These are phyloP conservation scores for Cylindricascospora bacillispora DNA, from an alignment of 1,139 yeast species.

Conservation along the genomic window DNA sequence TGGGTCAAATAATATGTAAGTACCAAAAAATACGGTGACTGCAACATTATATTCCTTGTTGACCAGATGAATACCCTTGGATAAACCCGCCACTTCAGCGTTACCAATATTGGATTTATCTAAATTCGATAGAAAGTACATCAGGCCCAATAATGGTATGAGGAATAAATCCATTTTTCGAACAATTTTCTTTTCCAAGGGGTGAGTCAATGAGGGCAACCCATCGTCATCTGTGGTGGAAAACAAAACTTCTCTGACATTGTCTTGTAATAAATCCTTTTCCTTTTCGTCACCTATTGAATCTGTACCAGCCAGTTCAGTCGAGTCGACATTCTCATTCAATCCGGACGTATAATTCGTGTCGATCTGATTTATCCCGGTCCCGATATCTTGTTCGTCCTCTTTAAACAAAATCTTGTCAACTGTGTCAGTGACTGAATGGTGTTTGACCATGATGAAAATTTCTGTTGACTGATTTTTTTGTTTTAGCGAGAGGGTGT, in stretches of 20 bases:
- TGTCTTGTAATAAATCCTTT: no score
- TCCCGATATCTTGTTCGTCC: no score
- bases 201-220: constrained; percentile 19
- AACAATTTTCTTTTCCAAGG: constrained; percentile 31
- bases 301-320: no score
- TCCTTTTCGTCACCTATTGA: no score
- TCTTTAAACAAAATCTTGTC: no score
- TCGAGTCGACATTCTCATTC: no score
- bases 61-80: constrained; percentile 35
- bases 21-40: constrained; percentile 43
- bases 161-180: constrained; percentile 39
- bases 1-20: constrained; percentile 42
- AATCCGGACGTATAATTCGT: no score
- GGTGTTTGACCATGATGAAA: no score
- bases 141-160: constrained; percentile 40
- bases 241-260: constrained; percentile 14
- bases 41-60: constrained; percentile 41
- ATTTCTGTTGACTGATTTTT: no score
- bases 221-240: constrained; percentile 20
- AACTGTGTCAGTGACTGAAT: no score
- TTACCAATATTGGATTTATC: constrained; percentile 51
- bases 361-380: no score
- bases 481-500: no score
- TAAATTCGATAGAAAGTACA: constrained; percentile 43
- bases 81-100: constrained; percentile 46